Base-by-base conservation (phyloP, 176 grass and related monocot species). In the Alloteropsis semialata region DNA sequence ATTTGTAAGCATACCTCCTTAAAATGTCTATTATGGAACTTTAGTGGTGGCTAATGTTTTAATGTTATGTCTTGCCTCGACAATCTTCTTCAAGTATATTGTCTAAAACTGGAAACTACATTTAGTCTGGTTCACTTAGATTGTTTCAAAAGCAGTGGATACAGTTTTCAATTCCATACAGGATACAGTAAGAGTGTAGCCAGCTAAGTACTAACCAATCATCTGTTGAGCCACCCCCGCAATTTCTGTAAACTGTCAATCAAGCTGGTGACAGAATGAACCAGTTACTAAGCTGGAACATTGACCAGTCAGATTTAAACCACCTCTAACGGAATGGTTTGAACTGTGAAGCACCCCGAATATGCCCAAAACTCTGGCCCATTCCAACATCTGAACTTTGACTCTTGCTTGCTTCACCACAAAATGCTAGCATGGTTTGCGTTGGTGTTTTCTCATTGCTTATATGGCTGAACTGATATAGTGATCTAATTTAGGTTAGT, bases 1-100 rank as follows among this genome's bases (percentile, higher is more conserved):
- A 72, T 80, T 38, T 43, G 57, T 86, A 51, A 53, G 32, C 5
- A 43, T 64, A 34, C 8, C 21, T 65, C 42, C 28, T 48, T n/a
- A 25, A 33, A 50, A 46, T 50, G 3, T 79, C 34, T 62, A n/a
- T 34, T 62, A 46, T 33, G 22, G 17, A 80, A 67, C 32, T 54
- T 49, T 65, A 50, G 30, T 72, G 11, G 45, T 59, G 10, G 3
- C 59, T 58, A 43, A 58, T 7, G 25, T 30, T 65, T 19, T 69
- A 17, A n/a, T 57, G 37, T 29, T 44, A 70, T 67, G 5, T 43
- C 19, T 85, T 68, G 53, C 63, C 17, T 65, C 27, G 30, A 65
- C 28, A 79, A 36, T 79, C 36, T 45, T 75, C 60, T 79, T 73
- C 37, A 80, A 73, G 17, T 68, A 39, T 65, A 74, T 11, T 65